Evolutionary conservation across 192 early-diverging fungal species (phyloP).

Genomic region (Globomyces pollinis-pini): DNA sequence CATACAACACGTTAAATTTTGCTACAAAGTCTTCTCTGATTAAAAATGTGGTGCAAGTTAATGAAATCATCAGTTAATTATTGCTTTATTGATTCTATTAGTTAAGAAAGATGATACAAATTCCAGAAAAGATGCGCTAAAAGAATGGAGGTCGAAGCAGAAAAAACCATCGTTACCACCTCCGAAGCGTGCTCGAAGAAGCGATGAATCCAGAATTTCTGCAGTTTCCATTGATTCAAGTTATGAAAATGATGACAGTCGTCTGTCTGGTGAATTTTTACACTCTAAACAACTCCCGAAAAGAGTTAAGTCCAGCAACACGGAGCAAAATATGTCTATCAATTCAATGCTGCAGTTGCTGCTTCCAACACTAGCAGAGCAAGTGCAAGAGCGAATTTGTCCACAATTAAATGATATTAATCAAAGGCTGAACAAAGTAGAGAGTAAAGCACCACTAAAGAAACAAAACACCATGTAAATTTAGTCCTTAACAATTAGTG

Average conservation of each 20-base stretch:
- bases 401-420: no score
- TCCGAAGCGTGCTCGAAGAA: background rate
- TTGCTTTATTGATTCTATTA: no score
- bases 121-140: background rate
- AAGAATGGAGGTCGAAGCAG: constrained; percentile 3
- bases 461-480: no score
- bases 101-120: background rate
- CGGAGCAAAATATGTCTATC: no score
- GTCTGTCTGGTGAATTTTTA: background rate
- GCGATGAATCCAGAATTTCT: background rate
- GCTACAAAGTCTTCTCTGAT: constrained; percentile 54
- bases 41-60: constrained; percentile 37
- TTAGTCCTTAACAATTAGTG: no score
- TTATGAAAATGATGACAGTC: background rate
- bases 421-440: no score
- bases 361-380: no score
- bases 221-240: background rate
- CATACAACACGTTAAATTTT: constrained; percentile 61
- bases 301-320: background rate
- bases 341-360: no score
- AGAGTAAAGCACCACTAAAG: no score
- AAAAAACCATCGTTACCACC: background rate
- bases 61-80: constrained; percentile 7
- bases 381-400: no score
- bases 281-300: background rate